A percentile compares a stretch with the other conserved stretches of the same genome.
Conservation (phyloP, 1,139 yeast species). For the Suhomyces terraborum region DNA sequence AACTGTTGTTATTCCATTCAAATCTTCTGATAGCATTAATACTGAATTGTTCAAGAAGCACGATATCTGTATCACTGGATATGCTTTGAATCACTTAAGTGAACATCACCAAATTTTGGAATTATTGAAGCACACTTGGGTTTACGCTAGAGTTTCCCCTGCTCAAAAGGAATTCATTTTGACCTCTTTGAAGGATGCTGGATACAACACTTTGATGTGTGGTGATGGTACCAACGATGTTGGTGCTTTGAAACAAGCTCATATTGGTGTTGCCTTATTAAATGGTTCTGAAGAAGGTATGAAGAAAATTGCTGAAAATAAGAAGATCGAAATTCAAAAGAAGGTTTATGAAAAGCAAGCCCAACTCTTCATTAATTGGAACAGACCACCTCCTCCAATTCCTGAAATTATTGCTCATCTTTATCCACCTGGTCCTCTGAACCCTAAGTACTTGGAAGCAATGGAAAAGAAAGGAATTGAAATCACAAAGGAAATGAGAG, state of each 20-base stretch:
- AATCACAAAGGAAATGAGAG: constrained; percentile 66
- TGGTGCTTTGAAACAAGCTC: constrained; percentile 98
- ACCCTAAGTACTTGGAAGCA: constrained; percentile 86
- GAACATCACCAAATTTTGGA: constrained; percentile 68
- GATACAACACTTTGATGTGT: constrained; percentile 95
- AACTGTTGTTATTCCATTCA: constrained; percentile 68
- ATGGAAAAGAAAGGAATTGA: constrained; percentile 80
- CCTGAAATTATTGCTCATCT: constrained; percentile 88
- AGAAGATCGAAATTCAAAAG: constrained; percentile 64
- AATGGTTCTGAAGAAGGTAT: constrained; percentile 96
- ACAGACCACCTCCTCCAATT: constrained; percentile 81
- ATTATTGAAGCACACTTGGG: constrained; percentile 88
- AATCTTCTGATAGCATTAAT: constrained; percentile 61
- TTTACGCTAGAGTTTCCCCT: constrained; percentile 97
- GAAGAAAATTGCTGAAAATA: constrained; percentile 84
- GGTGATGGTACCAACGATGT: constrained; percentile 99
- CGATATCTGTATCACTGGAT: constrained; percentile 93
- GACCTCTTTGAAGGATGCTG: constrained; percentile 80
- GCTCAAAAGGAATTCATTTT: constrained; percentile 90
- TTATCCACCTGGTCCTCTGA: constrained; percentile 92
- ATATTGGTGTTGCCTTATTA: constrained; percentile 93
- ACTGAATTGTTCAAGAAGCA: constrained; percentile 59
- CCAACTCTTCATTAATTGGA: constrained; percentile 77
- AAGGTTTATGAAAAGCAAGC: constrained; percentile 84
- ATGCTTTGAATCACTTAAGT: constrained; percentile 70